phyloP scores from a whole-genome alignment of 768 basidiomycete genomes.

The Mycena rebaudengoi region DNA sequence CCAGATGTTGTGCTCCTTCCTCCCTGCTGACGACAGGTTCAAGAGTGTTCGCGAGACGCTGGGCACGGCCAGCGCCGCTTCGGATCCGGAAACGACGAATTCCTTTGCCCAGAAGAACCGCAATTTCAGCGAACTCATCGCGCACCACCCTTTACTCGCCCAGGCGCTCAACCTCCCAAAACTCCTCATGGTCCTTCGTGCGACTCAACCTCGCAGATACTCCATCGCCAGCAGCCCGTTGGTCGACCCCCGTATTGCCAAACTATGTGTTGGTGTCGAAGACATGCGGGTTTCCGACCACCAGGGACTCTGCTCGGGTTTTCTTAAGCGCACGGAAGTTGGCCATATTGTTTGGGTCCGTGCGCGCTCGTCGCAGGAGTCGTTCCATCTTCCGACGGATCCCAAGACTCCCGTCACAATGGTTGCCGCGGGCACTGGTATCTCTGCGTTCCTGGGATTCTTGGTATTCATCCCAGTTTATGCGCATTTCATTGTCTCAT shows the following conservation, averaged over 20 bases:
- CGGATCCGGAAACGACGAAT: neutral
- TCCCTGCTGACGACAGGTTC: constrained; percentile 14
- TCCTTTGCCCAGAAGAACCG: constrained; percentile 11
- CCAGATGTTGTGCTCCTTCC: constrained; percentile 3
- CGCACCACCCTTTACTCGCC: constrained; percentile 11
- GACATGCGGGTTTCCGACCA: constrained; percentile 13
- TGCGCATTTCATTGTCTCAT: neutral
- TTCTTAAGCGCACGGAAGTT: constrained; percentile 5
- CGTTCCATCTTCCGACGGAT: constrained; percentile 22
- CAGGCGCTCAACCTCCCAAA: constrained; percentile 12
- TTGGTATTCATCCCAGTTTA: neutral
- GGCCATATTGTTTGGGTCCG: constrained; percentile 20
- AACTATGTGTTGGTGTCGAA: constrained; percentile 22
- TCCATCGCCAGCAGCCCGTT: constrained; percentile 23
- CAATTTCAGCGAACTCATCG: constrained; percentile 12
- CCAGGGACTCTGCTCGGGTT: constrained; percentile 19
- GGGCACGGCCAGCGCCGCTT: neutral
- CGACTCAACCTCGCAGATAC: constrained; percentile 20
- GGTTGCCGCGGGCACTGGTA: constrained; percentile 20
- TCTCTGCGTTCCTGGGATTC: constrained; percentile 22
- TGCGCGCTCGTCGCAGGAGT: constrained; percentile 2
- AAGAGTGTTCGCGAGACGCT: neutral
- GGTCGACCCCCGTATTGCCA: neutral
- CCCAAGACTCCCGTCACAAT: constrained; percentile 15
- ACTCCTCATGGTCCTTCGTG: constrained; percentile 14